Percentiles rank a stretch among this genome's conserved stretches.
phyloP scores from a whole-genome alignment of 306 rosid species.

The Corylus avellana region DNA sequence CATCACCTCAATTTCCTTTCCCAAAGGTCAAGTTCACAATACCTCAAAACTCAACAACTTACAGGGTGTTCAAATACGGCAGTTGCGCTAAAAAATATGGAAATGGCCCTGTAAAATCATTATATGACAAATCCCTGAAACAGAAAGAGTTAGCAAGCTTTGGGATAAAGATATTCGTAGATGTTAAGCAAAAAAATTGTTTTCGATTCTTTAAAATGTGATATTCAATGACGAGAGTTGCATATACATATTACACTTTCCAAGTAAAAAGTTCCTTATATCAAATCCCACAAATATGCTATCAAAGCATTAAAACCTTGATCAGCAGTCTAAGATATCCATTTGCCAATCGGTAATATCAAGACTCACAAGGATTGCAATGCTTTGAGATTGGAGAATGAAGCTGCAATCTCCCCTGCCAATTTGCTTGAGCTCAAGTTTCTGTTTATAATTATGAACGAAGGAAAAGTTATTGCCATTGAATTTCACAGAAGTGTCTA shows the following conservation, averaged over 20 bases:
- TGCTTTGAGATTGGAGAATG: constrained; percentile 18
- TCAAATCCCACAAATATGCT: neutral
- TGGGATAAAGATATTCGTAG: no score
- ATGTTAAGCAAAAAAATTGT: no score
- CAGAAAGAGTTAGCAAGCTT: neutral
- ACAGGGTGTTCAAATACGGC: constrained; percentile 33
- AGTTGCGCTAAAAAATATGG: constrained; percentile 35
- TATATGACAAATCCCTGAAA: constrained; percentile 49
- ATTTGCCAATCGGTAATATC: neutral
- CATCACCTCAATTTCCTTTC: neutral
- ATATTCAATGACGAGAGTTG: no score
- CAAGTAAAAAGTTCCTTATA: neutral
- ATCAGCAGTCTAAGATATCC: neutral
- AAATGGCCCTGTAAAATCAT: constrained; percentile 40
- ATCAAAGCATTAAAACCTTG: neutral
- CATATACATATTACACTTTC: neutral
- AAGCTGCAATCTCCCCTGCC: constrained; percentile 9
- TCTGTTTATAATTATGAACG: constrained; percentile 8
- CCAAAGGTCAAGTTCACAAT: neutral
- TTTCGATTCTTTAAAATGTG: no score
- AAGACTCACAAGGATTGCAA: constrained; percentile 29
- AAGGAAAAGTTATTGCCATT: neutral
- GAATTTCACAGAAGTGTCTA: neutral
- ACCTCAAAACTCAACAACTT: constrained; percentile 6
- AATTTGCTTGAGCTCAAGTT: constrained; percentile 36